Base-by-base conservation (phyloP, 179 eudicot species). In the Drosera spatulata region DNA sequence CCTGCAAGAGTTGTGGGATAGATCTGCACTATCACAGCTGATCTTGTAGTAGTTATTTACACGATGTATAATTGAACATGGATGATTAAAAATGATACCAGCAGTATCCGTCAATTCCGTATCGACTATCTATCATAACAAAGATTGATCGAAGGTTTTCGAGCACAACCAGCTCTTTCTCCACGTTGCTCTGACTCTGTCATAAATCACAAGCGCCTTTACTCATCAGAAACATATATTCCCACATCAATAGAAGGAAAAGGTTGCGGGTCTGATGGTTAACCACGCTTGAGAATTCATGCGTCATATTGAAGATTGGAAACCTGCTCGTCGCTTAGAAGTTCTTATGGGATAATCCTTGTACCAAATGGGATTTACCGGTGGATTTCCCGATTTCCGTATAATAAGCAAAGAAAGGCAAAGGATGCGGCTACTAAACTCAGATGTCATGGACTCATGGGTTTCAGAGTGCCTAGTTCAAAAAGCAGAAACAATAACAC, bases 171-270 rank as follows among this genome's bases (percentile, higher is more conserved):
- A 76, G 37, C 63, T 93, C 99, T 40, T 55, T 76, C 75, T 78
- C 86, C 77, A 93, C 67, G 75, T 70, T 77, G 64, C 72, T 93
- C 66, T 69, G 81, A 50, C 52, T 66, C 85, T 82, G 68, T 52
- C n/a, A 37, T 13, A 8, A 56, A 13, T 39, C 33, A n/a, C n/a
- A 10, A 44, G 54, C 14, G 22, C 6, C 4, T 11, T 7, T 50
- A 40, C 39, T 4, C 41, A 33, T 37, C 53, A 45, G 53, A 54
- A 3, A 9, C 4, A n/a, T 3, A n/a, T 9, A 22, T 1, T 22
- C 33, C 33, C 33, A 22, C 33, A 22, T 22, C 33, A 22, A 49
- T 9, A 49, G n/a, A n/a, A 9, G 14, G 4, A n/a, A 49, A 10
- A 2, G 11, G 14, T n/a, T 43, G 6, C 2, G 5, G 45, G 8